Evolutionary conservation across 345 rosid genomes (phyloP).

Genomic region (Dipteronia dyeriana): DNA sequence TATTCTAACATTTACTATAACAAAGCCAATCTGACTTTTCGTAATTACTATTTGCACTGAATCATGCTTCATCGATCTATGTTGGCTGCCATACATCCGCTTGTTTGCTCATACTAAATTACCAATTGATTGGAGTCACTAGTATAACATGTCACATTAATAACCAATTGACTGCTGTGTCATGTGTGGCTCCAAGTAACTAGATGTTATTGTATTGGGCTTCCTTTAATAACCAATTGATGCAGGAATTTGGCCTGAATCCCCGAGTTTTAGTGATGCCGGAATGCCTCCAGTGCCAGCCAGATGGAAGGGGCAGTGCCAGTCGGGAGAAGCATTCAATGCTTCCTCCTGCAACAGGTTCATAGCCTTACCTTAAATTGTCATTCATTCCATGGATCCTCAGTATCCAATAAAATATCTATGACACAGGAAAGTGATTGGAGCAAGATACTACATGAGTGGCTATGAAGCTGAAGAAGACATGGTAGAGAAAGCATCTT

Average conservation of each 20-base stretch:
- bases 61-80: background rate
- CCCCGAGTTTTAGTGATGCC: conserved; percentile 46
- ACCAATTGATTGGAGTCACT: background rate
- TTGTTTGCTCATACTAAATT: background rate
- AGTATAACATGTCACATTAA: background rate
- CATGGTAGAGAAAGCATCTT: conserved; percentile 28
- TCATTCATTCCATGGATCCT: background rate
- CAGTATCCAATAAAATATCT: conserved; percentile 5
- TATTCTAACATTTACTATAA: background rate
- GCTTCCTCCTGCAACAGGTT: conserved; percentile 53
- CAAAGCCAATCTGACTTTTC: background rate
- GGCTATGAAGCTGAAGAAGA: conserved; percentile 58
- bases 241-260: conserved; percentile 63
- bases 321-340: conserved; percentile 55
- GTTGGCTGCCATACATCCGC: background rate
- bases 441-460: conserved; percentile 53
- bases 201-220: background rate
- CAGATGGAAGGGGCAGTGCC: conserved; percentile 52
- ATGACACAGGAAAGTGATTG: conserved; percentile 49
- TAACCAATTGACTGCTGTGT: background rate
- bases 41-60: background rate
- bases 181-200: background rate
- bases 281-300: conserved; percentile 51
- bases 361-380: background rate
- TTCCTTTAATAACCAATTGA: conserved; percentile 10